Percentiles rank a stretch among this genome's conserved stretches.
phyloP scores from a whole-genome alignment of 169 alveolate species.

The Plasmodium fragile region DNA sequence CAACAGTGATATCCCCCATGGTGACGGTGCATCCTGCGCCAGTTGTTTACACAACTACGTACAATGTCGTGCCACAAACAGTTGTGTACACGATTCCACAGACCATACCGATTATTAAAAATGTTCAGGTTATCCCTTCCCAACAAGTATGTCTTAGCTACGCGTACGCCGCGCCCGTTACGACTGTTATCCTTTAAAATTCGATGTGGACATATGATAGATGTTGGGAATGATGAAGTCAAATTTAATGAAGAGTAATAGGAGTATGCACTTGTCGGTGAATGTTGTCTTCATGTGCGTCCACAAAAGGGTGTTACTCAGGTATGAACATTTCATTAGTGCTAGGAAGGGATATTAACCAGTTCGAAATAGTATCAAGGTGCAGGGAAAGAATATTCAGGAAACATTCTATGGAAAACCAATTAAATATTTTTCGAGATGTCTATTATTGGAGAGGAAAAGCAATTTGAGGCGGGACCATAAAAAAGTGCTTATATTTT shows the following conservation, averaged over 20 bases:
- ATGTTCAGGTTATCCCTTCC: conserved; percentile 58
- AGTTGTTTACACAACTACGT: conserved; percentile 74
- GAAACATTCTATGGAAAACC: neutral
- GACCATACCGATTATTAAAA: conserved; percentile 42
- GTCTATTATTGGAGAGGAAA: neutral
- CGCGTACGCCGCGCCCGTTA: conserved; percentile 39
- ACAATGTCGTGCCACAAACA: conserved; percentile 71
- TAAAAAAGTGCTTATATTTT: neutral
- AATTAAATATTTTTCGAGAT: neutral
- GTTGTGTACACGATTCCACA: conserved; percentile 65
- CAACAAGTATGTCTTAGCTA: conserved; percentile 61
- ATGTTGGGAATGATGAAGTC: conserved; percentile 5
- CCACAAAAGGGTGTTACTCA: neutral
- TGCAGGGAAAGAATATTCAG: neutral
- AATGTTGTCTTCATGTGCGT: neutral
- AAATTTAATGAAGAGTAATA: neutral
- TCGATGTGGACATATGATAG: neutral
- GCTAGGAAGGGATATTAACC: neutral
- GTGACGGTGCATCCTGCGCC: conserved; percentile 60
- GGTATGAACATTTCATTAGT: neutral
- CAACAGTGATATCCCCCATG: conserved; percentile 56
- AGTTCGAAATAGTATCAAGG: neutral
- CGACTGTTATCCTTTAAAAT: conserved; percentile 32
- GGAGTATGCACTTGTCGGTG: neutral
- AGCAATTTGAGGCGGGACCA: neutral